phyloP scores from a whole-genome alignment of 768 basidiomycete genomes.

The Gymnopilus junonius region DNA sequence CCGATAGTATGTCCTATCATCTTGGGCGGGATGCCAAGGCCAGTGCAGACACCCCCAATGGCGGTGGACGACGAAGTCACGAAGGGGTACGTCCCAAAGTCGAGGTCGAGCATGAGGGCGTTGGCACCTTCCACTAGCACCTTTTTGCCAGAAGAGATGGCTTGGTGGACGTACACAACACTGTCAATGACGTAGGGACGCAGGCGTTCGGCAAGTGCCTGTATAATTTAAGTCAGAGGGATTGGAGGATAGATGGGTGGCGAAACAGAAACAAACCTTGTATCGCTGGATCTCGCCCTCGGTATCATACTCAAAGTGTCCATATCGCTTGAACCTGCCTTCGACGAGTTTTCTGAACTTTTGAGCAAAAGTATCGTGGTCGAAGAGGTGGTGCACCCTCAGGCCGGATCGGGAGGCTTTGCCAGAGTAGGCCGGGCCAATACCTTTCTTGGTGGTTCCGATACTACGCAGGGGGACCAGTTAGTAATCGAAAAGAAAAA shows the following conservation, averaged over 20 bases:
- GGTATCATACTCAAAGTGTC: constrained; percentile 97
- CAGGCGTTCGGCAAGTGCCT: constrained; percentile 85
- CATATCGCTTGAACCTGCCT: constrained; percentile 97
- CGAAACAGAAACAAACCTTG: constrained; percentile 54
- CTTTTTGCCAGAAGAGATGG: constrained; percentile 73
- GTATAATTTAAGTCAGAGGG: not conserved
- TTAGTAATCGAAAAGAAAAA: not conserved
- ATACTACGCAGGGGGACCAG: constrained; percentile 56
- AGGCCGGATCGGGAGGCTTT: constrained; percentile 97
- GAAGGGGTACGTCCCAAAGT: constrained; percentile 97
- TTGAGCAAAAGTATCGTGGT: constrained; percentile 77
- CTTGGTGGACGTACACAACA: constrained; percentile 81
- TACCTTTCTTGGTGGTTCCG: constrained; percentile 97
- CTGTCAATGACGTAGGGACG: constrained; percentile 91
- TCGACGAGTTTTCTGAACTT: constrained; percentile 98
- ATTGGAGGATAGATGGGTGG: not conserved
- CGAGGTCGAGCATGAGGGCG: constrained; percentile 97
- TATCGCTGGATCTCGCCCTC: constrained; percentile 95
- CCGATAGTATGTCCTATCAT: constrained; percentile 86
- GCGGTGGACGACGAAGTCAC: constrained; percentile 95
- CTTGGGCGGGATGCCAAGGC: constrained; percentile 95
- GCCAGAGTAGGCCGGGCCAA: constrained; percentile 97
- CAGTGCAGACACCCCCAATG: constrained; percentile 96
- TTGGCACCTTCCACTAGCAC: constrained; percentile 97
- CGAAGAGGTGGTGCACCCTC: constrained; percentile 95